phyloP scores from a whole-genome alignment of 1,284 basidiomycete genomes.

The Volvariella volvacea region DNA sequence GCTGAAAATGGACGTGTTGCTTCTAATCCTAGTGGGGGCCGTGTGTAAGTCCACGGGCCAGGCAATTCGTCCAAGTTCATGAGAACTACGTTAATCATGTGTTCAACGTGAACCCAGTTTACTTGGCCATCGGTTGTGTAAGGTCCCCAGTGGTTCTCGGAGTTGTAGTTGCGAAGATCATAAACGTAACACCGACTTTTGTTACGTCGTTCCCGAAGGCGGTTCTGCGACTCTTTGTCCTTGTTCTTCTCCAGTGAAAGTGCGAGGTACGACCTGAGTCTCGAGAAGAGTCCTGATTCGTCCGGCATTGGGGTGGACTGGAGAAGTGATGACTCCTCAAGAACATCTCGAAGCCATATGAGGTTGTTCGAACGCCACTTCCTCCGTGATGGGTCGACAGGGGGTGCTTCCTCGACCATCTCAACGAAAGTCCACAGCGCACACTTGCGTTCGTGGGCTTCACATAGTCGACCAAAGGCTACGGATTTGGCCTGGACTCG shows the following conservation, averaged over 20 bases:
- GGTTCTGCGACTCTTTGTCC: slow-evolving; percentile 18
- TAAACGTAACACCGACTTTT: slow-evolving; percentile 52
- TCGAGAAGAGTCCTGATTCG: slow-evolving; percentile 15
- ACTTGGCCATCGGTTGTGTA: slow-evolving; percentile 33
- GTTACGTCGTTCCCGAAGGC: slow-evolving; percentile 31
- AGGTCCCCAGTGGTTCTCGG: slow-evolving; percentile 50
- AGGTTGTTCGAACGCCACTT: slow-evolving; percentile 27
- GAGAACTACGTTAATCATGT: slow-evolving; percentile 50
- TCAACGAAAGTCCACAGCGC: slow-evolving; percentile 38
- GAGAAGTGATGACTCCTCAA: slow-evolving; percentile 30
- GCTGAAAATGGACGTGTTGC: slow-evolving; percentile 46
- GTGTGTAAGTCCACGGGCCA: slow-evolving; percentile 24
- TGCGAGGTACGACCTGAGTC: slow-evolving; percentile 33
- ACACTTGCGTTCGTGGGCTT: slow-evolving; percentile 22
- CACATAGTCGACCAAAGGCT: slow-evolving; percentile 17
- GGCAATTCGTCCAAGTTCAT: slow-evolving; percentile 50
- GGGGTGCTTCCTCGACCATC: slow-evolving; percentile 34
- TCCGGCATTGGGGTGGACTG: slow-evolving; percentile 14
- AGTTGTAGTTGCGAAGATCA: slow-evolving; percentile 51
- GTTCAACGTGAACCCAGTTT: slow-evolving; percentile 58
- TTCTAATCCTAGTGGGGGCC: slow-evolving; percentile 44
- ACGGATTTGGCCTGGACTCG: slow-evolving; percentile 33
- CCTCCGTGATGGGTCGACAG: slow-evolving; percentile 15
- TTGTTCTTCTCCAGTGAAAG: slow-evolving; percentile 25
- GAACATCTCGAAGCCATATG: slow-evolving; percentile 31